Percentiles rank a stretch among this genome's conserved stretches.
phyloP scores from a whole-genome alignment of 441 rosid genomes.

The Syzygium syzygioides region DNA sequence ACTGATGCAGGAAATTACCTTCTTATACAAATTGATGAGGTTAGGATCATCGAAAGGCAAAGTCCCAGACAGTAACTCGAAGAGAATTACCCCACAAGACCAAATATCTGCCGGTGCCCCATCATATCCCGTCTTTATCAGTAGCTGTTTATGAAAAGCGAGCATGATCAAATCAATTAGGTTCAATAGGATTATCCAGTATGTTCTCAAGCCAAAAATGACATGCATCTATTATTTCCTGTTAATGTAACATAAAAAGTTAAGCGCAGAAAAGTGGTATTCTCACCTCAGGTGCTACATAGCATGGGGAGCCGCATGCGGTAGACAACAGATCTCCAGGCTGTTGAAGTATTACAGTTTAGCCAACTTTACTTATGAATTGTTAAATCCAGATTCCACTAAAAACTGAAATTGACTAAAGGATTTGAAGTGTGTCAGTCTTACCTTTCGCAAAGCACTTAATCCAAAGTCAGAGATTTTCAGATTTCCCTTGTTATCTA shows the following conservation, averaged over 20 bases:
- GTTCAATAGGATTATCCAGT: slow-evolving; percentile 79
- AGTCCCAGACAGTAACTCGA: slow-evolving; percentile 11
- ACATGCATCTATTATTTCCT: not conserved
- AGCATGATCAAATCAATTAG: slow-evolving; percentile 57
- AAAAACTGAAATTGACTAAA: not conserved
- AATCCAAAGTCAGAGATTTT: slow-evolving; percentile 88
- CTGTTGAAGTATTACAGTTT: slow-evolving; percentile 20
- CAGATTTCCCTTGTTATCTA: slow-evolving; percentile 60
- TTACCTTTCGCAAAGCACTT: slow-evolving; percentile 71
- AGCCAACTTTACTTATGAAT: not conserved
- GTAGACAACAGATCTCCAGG: slow-evolving; percentile 76
- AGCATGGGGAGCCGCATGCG: slow-evolving; percentile 91
- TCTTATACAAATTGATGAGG: slow-evolving; percentile 18
- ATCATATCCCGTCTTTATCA: slow-evolving; percentile 11
- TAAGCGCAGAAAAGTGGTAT: not conserved
- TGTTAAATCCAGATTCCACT: slow-evolving; percentile 3
- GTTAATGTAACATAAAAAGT: not conserved
- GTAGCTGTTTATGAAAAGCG: slow-evolving; percentile 1
- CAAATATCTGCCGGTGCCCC: slow-evolving; percentile 17
- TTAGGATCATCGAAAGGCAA: slow-evolving; percentile 11
- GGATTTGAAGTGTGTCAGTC: not conserved
- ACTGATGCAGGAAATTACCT: slow-evolving; percentile 1
- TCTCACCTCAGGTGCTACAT: slow-evolving; percentile 88
- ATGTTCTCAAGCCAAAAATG: not conserved
- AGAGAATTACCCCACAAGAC: slow-evolving; percentile 18